Base-by-base conservation (phyloP, 768 basidiomycete genomes). In the Steccherinum ochraceum region DNA sequence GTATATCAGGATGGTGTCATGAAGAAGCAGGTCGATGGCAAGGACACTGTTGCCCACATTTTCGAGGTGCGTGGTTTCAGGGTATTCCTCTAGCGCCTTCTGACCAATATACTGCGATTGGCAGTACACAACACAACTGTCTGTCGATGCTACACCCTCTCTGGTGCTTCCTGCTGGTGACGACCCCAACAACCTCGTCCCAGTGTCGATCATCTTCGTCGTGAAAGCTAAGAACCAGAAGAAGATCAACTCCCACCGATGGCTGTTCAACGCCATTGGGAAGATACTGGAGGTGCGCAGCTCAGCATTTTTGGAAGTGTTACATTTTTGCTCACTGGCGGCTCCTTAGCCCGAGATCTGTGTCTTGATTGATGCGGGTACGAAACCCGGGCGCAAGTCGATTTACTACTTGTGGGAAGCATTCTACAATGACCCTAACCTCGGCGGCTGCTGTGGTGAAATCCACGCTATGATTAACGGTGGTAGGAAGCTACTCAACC, bases 391-490 rank as follows among this genome's bases (percentile, higher is more conserved):
- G 2, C 91, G 91, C 67, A 94, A 94, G 67, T 90, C 90, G 1
- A 92, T 98, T 61, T 98, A 89, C 68, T 91, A 95, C 64, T 78
- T 95, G 7, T 95, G 93, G 91, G 89, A 92, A 55, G 91, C 89
- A 1, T 90, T 92, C 67, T 89, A 89, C 64, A 89, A 87, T 57
- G 78, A 90, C 59, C 61, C 79, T 3, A 69, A 90, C 61, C 72
- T 93, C 12, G 90, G 89, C 42, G 91, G 91, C 43, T 91, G 89
- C 63, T 93, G 91, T 68, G 93, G 92, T 58, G 93, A 95, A 75
- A 94, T 95, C 58, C 89, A 94, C 56, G 94, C 94, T 53, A 95
- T 95, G 94, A 89, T 95, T 61, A 82, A 93, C 66, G 90, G 91
- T 13, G 93, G 93, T 41, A 84, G 68, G 68, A 96, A 96, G 67